Evolutionary conservation across 2,329 filamentous ascomycete genomes (phyloP).

Genomic region (Fusarium udum): DNA sequence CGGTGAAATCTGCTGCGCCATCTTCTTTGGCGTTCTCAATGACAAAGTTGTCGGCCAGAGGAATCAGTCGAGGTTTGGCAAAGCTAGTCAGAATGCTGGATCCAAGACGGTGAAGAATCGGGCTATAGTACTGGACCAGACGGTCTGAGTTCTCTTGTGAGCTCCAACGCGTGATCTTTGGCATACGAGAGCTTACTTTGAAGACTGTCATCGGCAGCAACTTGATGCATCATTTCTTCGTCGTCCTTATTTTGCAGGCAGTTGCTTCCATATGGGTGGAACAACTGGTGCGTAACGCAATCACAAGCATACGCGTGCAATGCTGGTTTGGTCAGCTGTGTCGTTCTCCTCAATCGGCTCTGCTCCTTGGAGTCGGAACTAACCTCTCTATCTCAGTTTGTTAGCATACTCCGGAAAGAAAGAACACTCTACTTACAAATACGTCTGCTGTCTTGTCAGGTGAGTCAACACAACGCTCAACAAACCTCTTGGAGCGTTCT

Average conservation of each 20-base stretch:
- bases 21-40: slow-evolving; percentile 58
- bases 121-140: slow-evolving; percentile 66
- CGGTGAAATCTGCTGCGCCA: slow-evolving; percentile 62
- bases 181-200: slow-evolving; percentile 60
- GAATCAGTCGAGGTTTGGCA: slow-evolving; percentile 65
- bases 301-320: slow-evolving; percentile 76
- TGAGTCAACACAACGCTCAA: slow-evolving; percentile 60
- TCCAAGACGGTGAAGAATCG: slow-evolving; percentile 59
- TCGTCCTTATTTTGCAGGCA: slow-evolving; percentile 66
- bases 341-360: not conserved
- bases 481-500: slow-evolving; percentile 64
- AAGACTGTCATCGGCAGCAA: slow-evolving; percentile 73
- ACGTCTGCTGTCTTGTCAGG: slow-evolving; percentile 62
- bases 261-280: slow-evolving; percentile 71
- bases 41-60: slow-evolving; percentile 68
- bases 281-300: slow-evolving; percentile 74
- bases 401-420: slow-evolving; percentile 7
- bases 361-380: slow-evolving; percentile 5
- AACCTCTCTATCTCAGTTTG: slow-evolving; percentile 43
- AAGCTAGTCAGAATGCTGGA: slow-evolving; percentile 58
- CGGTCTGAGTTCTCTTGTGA: slow-evolving; percentile 57
- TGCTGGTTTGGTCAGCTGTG: slow-evolving; percentile 40
- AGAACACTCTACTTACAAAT: slow-evolving; percentile 59
- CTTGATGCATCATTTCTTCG: slow-evolving; percentile 72
- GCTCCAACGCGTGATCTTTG: not conserved